Base-by-base conservation (phyloP, 805 yeast species). In the Yamadazyma kitorensis region DNA sequence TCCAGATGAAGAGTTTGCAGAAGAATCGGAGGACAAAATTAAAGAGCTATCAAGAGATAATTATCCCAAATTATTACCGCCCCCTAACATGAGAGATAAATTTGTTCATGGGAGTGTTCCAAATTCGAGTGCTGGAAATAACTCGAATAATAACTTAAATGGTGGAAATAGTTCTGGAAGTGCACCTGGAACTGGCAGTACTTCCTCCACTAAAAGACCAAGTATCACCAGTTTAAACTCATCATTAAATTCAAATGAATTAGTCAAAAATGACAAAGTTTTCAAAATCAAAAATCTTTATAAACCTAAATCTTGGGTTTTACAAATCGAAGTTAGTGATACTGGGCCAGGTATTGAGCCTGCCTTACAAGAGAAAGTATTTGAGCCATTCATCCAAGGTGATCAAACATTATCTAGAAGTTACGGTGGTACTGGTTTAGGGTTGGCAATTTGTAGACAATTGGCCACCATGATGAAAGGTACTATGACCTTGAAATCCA, bases 331-430 rank as follows among this genome's bases (percentile, higher is more conserved):
- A 38, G 96, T 91, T 9, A 72, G 70, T 23, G 98, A 91, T 55
- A 86, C 95, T 0, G 98, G 98, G 3, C 89, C 97, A 0, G 98
- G 98, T 40, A 89, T 91, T 34, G 94, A 86, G 25, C 79, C 82
- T 10, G 78, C 81, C 1, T 59, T 88, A 35, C 96, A 86, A 51
- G 79, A 79, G 27, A 78, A 83, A 41, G 94, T 91, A 1, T 91
- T 91, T 57, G 97, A 93, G 51, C 97, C 98, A 1, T 91, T 91
- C 65, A 88, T 89, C 13, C 98, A 91, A 62, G 98, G 98, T 34
- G 98, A 91, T 52, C 96, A 88, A 57, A 87, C 96, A 0, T 68
- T 87, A 17, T 85, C 95, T 4, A 72, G 95, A 52, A 86, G 89
- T 37, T 82, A 84, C 52, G 97, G 98, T 39, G 98, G 98, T 46